Evolutionary conservation across 2,329 filamentous ascomycete species (phyloP).

Genomic region (Xylariaceae sp.): DNA sequence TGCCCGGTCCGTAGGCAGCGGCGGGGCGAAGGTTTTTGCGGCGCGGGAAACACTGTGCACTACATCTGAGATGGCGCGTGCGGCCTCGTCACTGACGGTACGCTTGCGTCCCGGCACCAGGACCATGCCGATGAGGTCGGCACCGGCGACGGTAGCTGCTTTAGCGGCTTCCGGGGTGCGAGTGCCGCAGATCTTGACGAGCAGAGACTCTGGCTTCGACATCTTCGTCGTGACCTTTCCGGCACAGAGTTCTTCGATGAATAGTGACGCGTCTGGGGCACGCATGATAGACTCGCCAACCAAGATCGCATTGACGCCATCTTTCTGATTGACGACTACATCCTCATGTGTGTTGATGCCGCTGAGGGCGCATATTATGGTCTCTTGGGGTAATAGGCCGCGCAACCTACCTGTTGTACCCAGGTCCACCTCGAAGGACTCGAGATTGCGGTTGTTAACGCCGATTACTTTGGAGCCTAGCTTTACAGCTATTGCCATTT

Average conservation of each 20-base stretch:
- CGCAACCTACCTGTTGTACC: conserved; percentile 86
- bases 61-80: conserved; percentile 71
- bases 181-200: conserved; percentile 96
- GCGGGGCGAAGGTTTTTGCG: conserved; percentile 23
- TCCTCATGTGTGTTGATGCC: conserved; percentile 88
- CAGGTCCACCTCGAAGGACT: conserved; percentile 94
- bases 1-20: conserved; percentile 34
- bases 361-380: conserved; percentile 88
- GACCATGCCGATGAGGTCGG: conserved; percentile 91
- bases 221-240: conserved; percentile 38
- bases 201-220: conserved; percentile 44
- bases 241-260: conserved; percentile 80
- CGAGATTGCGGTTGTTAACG: conserved; percentile 95
- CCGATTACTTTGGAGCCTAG: conserved; percentile 89
- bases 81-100: conserved; percentile 73
- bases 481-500: conserved; percentile 83
- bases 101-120: conserved; percentile 78
- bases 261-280: conserved; percentile 73
- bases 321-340: conserved; percentile 79
- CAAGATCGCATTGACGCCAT: conserved; percentile 87
- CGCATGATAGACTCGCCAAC: conserved; percentile 97
- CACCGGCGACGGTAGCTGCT: conserved; percentile 77
- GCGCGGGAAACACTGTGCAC: conserved; percentile 57
- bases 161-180: conserved; percentile 75
- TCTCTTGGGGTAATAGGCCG: conserved; percentile 77